Conservation (phyloP, 2,329 filamentous ascomycete genomes). For the Fusarium euwallaceae region DNA sequence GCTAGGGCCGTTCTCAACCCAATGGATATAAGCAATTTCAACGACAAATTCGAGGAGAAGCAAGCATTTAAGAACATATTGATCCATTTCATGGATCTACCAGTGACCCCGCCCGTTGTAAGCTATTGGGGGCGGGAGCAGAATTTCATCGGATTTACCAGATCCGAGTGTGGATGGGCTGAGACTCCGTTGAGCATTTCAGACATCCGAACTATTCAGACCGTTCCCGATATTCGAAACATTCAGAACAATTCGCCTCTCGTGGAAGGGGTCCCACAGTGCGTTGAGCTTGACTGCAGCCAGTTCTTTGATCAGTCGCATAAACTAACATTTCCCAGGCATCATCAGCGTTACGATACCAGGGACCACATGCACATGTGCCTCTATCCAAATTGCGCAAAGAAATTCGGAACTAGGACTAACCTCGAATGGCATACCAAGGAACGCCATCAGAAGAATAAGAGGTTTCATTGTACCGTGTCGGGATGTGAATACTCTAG, state of each 20-base stretch:
- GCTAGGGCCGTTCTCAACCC: background rate
- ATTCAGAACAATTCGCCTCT: background rate
- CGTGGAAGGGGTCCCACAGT: fast-evolving
- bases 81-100: background rate
- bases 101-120: background rate
- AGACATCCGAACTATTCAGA: background rate
- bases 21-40: background rate
- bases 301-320: background rate
- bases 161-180: background rate
- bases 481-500: background rate
- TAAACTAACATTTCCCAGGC: background rate
- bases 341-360: background rate
- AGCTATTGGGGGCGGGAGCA: background rate
- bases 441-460: background rate
- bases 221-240: background rate
- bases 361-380: background rate
- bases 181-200: background rate
- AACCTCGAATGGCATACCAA: background rate
- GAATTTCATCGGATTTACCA: background rate
- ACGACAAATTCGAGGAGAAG: background rate
- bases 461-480: background rate
- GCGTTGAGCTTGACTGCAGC: background rate
- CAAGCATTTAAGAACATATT: background rate
- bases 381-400: background rate
- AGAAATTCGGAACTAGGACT: background rate